phyloP scores from a whole-genome alignment of 2,329 filamentous ascomycete species.

The Chaetomiaceae sp. region DNA sequence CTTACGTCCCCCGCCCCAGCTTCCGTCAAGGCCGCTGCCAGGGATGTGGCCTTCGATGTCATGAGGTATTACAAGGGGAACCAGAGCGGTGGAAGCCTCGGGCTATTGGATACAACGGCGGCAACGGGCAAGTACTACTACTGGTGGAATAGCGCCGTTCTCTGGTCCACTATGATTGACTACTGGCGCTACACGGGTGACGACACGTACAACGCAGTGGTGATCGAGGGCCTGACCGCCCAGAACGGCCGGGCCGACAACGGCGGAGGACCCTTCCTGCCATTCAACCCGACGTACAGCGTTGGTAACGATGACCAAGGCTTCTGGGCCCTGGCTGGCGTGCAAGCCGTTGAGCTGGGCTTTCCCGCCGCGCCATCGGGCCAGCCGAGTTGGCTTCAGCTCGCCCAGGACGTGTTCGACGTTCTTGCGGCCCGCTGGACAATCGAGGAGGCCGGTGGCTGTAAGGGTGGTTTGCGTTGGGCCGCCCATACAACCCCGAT shows the following conservation, averaged over 20 bases:
- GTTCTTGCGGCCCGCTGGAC: conserved; percentile 55
- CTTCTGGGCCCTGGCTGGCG: conserved; percentile 65
- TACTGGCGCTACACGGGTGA: conserved; percentile 50
- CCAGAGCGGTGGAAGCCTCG: conserved; percentile 41
- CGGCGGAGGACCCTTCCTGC: conserved; percentile 60
- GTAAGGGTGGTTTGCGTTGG: conserved; percentile 69
- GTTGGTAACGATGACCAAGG: conserved; percentile 63
- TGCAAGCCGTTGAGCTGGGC: conserved; percentile 61
- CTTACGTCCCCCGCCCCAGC: conserved; percentile 1
- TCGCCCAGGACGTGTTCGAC: conserved; percentile 67
- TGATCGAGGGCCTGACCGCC: conserved; percentile 50
- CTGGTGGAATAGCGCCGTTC: conserved; percentile 66
- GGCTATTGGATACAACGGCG: conserved; percentile 36
- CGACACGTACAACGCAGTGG: conserved; percentile 52
- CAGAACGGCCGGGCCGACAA: conserved; percentile 44
- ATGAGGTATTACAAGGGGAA: conserved; percentile 20
- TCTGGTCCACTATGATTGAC: conserved; percentile 56
- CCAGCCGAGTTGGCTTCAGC: conserved; percentile 56
- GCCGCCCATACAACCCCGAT: conserved; percentile 62
- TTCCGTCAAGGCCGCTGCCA: conserved; percentile 18
- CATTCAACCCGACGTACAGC: conserved; percentile 49
- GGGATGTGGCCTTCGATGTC: conserved; percentile 17
- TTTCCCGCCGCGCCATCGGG: conserved; percentile 54
- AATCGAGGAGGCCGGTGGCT: conserved; percentile 57
- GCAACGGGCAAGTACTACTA: conserved; percentile 51